These are phyloP conservation scores for Polygonum aviculare DNA, from an alignment of 148 eudicot genomes.

Conservation along the genomic window DNA sequence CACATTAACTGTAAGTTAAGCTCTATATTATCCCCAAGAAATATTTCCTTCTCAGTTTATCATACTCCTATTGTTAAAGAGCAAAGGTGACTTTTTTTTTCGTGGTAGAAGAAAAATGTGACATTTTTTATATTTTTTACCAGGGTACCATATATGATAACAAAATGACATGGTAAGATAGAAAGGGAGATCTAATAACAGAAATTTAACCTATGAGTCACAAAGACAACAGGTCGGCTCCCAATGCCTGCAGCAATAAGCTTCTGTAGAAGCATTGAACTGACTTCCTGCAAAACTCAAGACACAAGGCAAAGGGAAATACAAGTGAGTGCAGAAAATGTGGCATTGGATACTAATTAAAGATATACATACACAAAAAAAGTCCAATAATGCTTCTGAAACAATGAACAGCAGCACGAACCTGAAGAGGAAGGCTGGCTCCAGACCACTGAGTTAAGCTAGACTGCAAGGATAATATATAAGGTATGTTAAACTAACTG, in stretches of 20 bases:
- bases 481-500: conserved; percentile 15
- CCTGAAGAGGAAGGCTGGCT: conserved; percentile 98
- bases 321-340: background rate
- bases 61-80: background rate
- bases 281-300: conserved; percentile 66
- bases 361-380: background rate
- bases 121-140: too few relatives aligned
- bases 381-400: background rate
- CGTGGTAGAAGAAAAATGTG: too few relatives aligned
- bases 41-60: background rate
- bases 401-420: conserved; percentile 21
- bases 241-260: conserved; percentile 95
- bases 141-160: background rate
- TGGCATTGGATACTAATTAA: background rate
- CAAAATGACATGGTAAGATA: background rate
- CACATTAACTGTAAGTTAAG: conserved; percentile 12
- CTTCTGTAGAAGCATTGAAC: conserved; percentile 86
- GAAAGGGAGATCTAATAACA: background rate
- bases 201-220: conserved; percentile 71
- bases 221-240: conserved; percentile 78
- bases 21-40: background rate
- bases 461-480: conserved; percentile 52
- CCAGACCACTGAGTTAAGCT: conserved; percentile 99
- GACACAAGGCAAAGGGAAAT: background rate
- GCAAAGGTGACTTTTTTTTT: background rate